Conservation (phyloP, 73 alveolate genomes). For the Symbiodinium pilosum region DNA sequence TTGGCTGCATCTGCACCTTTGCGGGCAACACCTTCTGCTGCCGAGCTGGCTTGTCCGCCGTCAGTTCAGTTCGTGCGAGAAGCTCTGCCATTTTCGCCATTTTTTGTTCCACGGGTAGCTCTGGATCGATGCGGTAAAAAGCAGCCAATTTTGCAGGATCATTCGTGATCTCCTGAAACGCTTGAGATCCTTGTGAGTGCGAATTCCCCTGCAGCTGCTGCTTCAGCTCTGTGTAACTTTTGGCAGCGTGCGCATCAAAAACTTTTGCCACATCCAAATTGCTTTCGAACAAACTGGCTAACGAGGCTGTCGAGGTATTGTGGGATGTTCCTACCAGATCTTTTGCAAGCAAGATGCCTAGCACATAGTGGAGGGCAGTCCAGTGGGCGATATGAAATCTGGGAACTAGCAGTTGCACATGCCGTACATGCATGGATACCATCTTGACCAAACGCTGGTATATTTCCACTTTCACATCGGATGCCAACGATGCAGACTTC, state of each 20-base stretch:
- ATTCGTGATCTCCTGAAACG: background rate
- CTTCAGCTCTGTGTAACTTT: background rate
- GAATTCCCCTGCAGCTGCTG: background rate
- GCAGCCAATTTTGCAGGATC: constrained; percentile 61
- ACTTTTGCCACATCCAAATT: constrained; percentile 33
- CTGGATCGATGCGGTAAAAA: constrained; percentile 40
- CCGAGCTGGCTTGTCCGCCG: too few relatives aligned
- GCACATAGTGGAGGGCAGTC: constrained; percentile 49
- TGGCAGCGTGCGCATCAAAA: constrained; percentile 43
- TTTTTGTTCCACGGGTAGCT: constrained; percentile 41
- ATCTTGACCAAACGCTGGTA: constrained; percentile 46
- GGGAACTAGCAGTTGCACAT: constrained; percentile 37
- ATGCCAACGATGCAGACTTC: constrained; percentile 9
- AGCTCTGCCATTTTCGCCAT: constrained; percentile 40
- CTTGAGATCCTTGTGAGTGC: constrained; percentile 16
- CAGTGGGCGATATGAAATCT: constrained; percentile 66
- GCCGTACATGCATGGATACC: constrained; percentile 18
- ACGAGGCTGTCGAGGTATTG: background rate
- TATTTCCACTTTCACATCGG: background rate
- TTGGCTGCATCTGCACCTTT: too few relatives aligned
- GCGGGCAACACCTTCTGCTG: too few relatives aligned
- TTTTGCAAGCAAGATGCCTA: constrained; percentile 3
- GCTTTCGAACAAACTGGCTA: constrained; percentile 22
- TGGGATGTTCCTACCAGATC: background rate
- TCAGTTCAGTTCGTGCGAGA: too few relatives aligned